These are phyloP conservation scores for Chlamydomonas sp. DNA, from an alignment of 139 green algal genomes.

Conservation along the genomic window DNA sequence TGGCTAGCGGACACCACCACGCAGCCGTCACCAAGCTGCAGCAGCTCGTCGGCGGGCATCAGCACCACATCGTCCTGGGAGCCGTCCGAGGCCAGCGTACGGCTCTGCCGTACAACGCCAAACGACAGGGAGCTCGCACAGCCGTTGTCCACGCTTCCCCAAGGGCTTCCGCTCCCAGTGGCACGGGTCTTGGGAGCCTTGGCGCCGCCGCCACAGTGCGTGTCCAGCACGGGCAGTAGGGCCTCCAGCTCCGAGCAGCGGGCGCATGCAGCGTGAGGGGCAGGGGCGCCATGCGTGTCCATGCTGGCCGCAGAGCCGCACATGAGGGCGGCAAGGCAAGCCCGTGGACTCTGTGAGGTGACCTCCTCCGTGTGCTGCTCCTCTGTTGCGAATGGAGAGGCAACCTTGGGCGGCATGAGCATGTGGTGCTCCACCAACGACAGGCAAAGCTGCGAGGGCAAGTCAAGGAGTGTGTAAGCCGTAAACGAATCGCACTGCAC, in stretches of 20 bases:
- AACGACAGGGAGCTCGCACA: not conserved
- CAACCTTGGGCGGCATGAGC: not conserved
- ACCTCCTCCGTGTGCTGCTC: too few relatives aligned
- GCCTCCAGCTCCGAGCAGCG: too few relatives aligned
- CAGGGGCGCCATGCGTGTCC: too few relatives aligned
- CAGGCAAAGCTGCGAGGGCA: slow-evolving; percentile 2
- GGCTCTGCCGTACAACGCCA: not conserved
- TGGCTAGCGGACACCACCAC: not conserved
- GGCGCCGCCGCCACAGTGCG: too few relatives aligned
- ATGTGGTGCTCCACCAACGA: slow-evolving; percentile 8
- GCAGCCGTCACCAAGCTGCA: not conserved
- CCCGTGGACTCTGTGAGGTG: too few relatives aligned
- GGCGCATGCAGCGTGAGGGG: too few relatives aligned
- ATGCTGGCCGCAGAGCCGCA: too few relatives aligned
- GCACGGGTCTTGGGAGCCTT: too few relatives aligned
- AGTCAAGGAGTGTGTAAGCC: not conserved
- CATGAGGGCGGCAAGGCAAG: too few relatives aligned
- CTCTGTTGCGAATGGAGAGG: not conserved
- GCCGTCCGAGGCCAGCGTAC: not conserved
- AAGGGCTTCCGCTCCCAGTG: not conserved
- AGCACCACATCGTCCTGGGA: slow-evolving; percentile 16
- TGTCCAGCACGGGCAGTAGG: too few relatives aligned
- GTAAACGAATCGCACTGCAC: not conserved
- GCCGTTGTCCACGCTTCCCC: not conserved
- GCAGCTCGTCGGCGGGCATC: not conserved